Base-by-base conservation (phyloP, 2,329 filamentous ascomycete species). In the Juglanconis juglandina region DNA sequence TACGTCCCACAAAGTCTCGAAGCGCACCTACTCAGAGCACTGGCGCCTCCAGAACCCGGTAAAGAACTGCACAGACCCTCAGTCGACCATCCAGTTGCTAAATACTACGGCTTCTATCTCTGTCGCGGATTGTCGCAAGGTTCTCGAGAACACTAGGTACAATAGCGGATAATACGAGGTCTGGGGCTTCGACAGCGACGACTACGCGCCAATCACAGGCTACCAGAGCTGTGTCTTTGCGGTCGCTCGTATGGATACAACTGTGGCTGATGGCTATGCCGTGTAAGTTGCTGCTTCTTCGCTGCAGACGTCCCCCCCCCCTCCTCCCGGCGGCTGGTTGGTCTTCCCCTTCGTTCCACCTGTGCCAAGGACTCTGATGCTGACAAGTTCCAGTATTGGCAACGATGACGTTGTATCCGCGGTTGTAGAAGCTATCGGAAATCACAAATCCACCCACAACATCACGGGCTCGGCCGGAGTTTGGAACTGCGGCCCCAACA, bases 111-210 rank as follows among this genome's bases (percentile, higher is more conserved):
- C 47, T 7, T 48, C 48, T 5, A 52, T 59, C 48, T 35, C 17
- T 1, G 42, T 44, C 5, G 24, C 33, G 5, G 56, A 62, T 42
- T 62, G 60, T 41, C 5, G 30, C 14, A 34, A 55, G 24, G 32
- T 62, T 3, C 44, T 53, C n/a, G 34, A 14, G 1, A 58, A 59
- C 42, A 33, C 42, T 24, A 30, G 48, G 13, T 56, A 56, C 42
- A 62, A 62, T 35, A 53, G 50, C 17, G 60, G 60, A 33, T 62
- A 56, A 30, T 62, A 56, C 53, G 60, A 62, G 44, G 30, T 62
- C 14, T 62, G 60, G 60, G 32, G 50, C 9, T 62, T 62, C n/a
- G 35, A 49, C 1, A 50, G 32, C 44, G 13, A 49, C 32, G 30
- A 35, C 10, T 62, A 56, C 33, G 50, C 49, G 8, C 60, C 60